A percentile compares a stretch with the other conserved stretches of the same genome.
These are phyloP conservation scores for Chrysoporthe austroafricana DNA, from an alignment of 2,329 filamentous ascomycete species.

Conservation along the genomic window DNA sequence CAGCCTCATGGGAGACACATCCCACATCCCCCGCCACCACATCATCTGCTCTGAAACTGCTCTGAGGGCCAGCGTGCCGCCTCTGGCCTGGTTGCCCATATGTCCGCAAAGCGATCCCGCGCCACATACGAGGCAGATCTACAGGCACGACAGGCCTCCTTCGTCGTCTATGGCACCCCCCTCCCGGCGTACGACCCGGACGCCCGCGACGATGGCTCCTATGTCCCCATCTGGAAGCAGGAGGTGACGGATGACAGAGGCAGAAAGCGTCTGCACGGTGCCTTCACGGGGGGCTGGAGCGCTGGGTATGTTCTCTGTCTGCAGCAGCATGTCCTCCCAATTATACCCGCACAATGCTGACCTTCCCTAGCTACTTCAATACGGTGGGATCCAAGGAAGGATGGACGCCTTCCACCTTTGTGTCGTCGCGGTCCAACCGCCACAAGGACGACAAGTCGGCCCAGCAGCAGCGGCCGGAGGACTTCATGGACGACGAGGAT, in stretches of 20 bases:
- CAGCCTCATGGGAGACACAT: not conserved
- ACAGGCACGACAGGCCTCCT: constrained; percentile 70
- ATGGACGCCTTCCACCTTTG: constrained; percentile 90
- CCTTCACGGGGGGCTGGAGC: constrained; percentile 95
- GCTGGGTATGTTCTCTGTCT: constrained; percentile 70
- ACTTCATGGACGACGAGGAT: constrained; percentile 99
- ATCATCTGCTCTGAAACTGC: not conserved
- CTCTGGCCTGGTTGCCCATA: constrained; percentile 41
- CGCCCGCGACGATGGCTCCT: constrained; percentile 85
- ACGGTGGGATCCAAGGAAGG: constrained; percentile 98
- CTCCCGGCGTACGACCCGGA: constrained; percentile 78
- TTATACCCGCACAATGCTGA: not conserved
- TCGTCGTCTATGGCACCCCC: constrained; percentile 80
- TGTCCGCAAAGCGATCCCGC: constrained; percentile 81
- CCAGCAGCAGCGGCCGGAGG: constrained; percentile 71
- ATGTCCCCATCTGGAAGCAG: constrained; percentile 96
- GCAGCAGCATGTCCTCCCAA: no score
- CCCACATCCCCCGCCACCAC: not conserved
- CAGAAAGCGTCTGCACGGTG: constrained; percentile 87
- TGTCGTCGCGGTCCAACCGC: constrained; percentile 83
- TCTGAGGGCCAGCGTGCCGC: not conserved
- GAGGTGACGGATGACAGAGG: constrained; percentile 93
- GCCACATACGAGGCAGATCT: constrained; percentile 77
- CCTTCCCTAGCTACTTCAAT: constrained; percentile 80
- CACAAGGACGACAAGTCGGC: constrained; percentile 65